Evolutionary conservation across 129 eudicot genomes (phyloP).

Genomic region (Helianthus annuus): HanXRQr2.0-SUNRISE NC_035440.2:24792783-24793282

Average conservation of each 20-base stretch:
- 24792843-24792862: neutral
- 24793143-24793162: slow-evolving; percentile 87
- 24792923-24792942: neutral
- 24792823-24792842: neutral
- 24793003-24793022: neutral
- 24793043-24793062: neutral
- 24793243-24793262: slow-evolving; percentile 88
- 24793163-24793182: slow-evolving; percentile 92
- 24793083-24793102: slow-evolving; percentile 2
- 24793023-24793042: neutral
- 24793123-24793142: slow-evolving; percentile 78
- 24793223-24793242: slow-evolving; percentile 78
- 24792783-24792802: neutral
- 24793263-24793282: slow-evolving; percentile 83
- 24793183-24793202: slow-evolving; percentile 84
- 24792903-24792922: neutral
- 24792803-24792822: neutral
- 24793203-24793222: slow-evolving; percentile 65
- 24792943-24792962: neutral
- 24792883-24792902: neutral
- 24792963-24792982: neutral
- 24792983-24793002: neutral
- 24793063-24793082: slow-evolving; percentile 7
- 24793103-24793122: slow-evolving; percentile 97
- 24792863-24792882: neutral